Percentiles rank a stretch among this genome's conserved stretches.
phyloP scores from a whole-genome alignment of 1,139 yeast species.

The Geotrichum histeridarum region DNA sequence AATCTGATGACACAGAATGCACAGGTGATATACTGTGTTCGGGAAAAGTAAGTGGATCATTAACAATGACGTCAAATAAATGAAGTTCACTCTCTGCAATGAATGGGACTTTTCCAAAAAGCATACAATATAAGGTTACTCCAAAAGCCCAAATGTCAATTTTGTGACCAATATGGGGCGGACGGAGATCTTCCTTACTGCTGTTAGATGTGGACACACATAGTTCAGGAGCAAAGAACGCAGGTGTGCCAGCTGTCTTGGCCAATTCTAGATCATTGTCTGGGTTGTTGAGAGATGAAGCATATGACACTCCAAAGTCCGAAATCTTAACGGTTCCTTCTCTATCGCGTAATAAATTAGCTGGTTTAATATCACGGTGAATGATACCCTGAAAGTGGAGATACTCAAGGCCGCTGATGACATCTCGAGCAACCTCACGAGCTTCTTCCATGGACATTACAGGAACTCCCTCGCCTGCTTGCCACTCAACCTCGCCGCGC shows the following conservation, averaged over 20 bases:
- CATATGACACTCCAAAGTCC: slow-evolving; percentile 95
- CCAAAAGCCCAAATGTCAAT: slow-evolving; percentile 98
- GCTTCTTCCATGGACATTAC: slow-evolving; percentile 61
- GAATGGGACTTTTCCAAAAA: slow-evolving; percentile 87
- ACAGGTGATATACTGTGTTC: slow-evolving; percentile 27
- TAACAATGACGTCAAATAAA: slow-evolving; percentile 75
- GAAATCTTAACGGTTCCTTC: slow-evolving; percentile 82
- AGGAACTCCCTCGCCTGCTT: slow-evolving; percentile 47
- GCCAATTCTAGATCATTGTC: slow-evolving; percentile 78
- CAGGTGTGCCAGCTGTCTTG: slow-evolving; percentile 88
- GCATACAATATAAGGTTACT: slow-evolving; percentile 79
- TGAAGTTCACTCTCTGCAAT: slow-evolving; percentile 85
- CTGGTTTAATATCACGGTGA: slow-evolving; percentile 96
- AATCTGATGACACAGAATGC: neutral
- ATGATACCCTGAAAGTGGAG: slow-evolving; percentile 89
- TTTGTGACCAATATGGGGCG: slow-evolving; percentile 56
- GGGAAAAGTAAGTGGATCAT: slow-evolving; percentile 60
- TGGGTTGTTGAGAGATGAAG: slow-evolving; percentile 46
- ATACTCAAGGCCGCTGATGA: slow-evolving; percentile 84
- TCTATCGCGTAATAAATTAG: slow-evolving; percentile 71
- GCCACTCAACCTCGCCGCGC: slow-evolving; percentile 90
- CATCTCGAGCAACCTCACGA: slow-evolving; percentile 72
- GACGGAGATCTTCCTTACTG: slow-evolving; percentile 29
- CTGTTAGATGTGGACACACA: slow-evolving; percentile 40
- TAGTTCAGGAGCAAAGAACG: slow-evolving; percentile 74